Base-by-base conservation (phyloP, 2,329 filamentous ascomycete species). In the Neofusicoccum parvum region DNA sequence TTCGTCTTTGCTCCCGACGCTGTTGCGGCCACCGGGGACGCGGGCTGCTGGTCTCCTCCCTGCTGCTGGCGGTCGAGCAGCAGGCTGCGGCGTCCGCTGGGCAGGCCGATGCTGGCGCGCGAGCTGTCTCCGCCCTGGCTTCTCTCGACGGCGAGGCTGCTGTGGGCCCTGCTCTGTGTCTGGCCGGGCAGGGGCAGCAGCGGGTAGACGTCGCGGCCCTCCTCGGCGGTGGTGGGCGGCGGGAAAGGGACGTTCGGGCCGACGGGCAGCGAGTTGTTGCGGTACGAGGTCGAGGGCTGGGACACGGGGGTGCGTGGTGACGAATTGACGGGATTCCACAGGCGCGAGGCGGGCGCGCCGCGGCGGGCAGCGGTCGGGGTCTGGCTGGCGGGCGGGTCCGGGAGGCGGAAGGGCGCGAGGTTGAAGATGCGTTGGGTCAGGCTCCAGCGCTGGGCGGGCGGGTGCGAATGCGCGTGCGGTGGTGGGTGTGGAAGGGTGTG, bases 271-370 rank as follows among this genome's bases (percentile, higher is more conserved):
- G 59, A 56, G 36, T 62, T 49, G 48, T 49, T 36, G 23, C 78
- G 78, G 45, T 39, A 10, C 15, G 65, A 27, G 39, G 84, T 75
- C 64, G 82, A 81, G 58, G 83, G 83, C 41, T 74, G 65, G 64
- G 72, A 72, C 48, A 73, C 68, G 43, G 70, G 69, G 20, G 79
- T 77, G 66, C 85, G 83, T 46, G 85, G 86, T 54, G 86, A 84
- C 76, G 85, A 82, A 72, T 88, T 88, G 71, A 86, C 81, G 43
- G 86, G 86, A 73, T 88, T 88, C 78, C 86, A 87, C 67, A 88
- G 81, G 65, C 85, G 81, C 63, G 84, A 82, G 39, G 83, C 79
- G 64, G 81, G 79, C 37, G 76, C 70, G 56, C 41, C 56, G 32
- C 56, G 56, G 60, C 75, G 75, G 20, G 74, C 75, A 32, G 56